phyloP scores from a whole-genome alignment of 805 yeast species.

The Suhomyces vadensis region DNA sequence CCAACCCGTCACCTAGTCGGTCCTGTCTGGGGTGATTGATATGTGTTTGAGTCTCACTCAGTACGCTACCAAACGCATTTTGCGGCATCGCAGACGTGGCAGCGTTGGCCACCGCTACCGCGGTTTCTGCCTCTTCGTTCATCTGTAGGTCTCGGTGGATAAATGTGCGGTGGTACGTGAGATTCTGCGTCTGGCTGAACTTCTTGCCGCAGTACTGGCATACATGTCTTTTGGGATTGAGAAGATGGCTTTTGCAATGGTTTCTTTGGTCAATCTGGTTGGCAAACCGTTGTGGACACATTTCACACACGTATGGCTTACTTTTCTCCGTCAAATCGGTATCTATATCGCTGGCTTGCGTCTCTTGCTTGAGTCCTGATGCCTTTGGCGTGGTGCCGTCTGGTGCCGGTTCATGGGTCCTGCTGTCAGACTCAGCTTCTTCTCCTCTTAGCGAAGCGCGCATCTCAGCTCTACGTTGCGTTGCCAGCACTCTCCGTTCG shows the following conservation, averaged over 20 bases:
- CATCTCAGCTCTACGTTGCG: neutral
- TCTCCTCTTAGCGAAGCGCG: neutral
- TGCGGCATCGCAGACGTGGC: neutral
- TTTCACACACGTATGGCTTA: neutral
- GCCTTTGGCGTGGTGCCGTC: no score
- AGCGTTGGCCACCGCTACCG: conserved; percentile 2
- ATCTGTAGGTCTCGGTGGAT: conserved; percentile 13
- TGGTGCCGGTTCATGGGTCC: no score
- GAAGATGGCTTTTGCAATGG: conserved; percentile 13
- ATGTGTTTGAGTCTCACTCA: neutral
- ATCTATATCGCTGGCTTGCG: no score
- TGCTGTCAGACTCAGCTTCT: no score
- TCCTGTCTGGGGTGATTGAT: neutral
- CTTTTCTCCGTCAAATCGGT: neutral
- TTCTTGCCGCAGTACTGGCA: conserved; percentile 14
- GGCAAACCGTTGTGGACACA: conserved; percentile 10
- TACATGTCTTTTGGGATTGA: conserved; percentile 12
- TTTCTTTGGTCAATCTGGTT: conserved; percentile 11
- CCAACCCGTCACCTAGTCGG: no score
- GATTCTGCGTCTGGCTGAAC: conserved; percentile 14
- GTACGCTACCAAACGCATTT: neutral
- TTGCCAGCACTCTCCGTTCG: neutral
- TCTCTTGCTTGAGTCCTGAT: no score
- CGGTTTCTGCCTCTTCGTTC: conserved; percentile 5
- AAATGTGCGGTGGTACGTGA: conserved; percentile 12